Evolutionary conservation across 2,329 filamentous ascomycete genomes (phyloP).

Genomic region (Pleoardoris graminearum): DNA sequence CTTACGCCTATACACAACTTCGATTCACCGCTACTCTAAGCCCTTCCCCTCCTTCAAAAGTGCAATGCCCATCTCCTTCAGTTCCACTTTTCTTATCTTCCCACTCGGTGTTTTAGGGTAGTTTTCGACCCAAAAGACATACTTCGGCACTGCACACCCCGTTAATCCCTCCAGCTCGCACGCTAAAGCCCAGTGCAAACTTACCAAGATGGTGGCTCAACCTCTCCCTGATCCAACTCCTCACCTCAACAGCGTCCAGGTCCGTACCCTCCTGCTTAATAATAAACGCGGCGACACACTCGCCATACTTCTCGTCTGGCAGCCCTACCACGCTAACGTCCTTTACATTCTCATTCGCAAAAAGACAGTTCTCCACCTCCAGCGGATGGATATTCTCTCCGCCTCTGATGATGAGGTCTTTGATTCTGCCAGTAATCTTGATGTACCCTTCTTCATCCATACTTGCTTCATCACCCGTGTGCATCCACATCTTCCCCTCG

Average conservation of each 20-base stretch:
- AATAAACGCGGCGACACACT: constrained; percentile 84
- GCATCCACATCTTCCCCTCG: constrained; percentile 74
- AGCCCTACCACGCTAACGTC: constrained; percentile 85
- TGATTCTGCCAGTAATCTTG: constrained; percentile 86
- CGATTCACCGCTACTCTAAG: constrained; percentile 1
- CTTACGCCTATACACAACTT: background rate
- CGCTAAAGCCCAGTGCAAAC: constrained; percentile 25
- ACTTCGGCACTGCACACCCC: constrained; percentile 66
- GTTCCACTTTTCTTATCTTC: constrained; percentile 94
- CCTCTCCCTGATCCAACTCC: constrained; percentile 70
- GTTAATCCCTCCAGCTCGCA: background rate
- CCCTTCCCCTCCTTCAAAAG: constrained; percentile 31
- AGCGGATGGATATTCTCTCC: constrained; percentile 96
- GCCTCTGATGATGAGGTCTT: constrained; percentile 92
- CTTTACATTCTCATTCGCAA: constrained; percentile 69
- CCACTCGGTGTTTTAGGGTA: constrained; percentile 95
- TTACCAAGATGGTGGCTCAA: constrained; percentile 71
- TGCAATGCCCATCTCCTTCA: constrained; percentile 65
- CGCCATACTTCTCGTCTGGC: constrained; percentile 79
- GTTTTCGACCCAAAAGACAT: constrained; percentile 83
- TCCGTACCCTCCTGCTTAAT: constrained; percentile 52
- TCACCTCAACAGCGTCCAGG: constrained; percentile 60
- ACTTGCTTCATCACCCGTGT: constrained; percentile 84
- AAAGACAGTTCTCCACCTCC: constrained; percentile 86
- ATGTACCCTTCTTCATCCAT: constrained; percentile 86